Conservation (phyloP, 352 stramenopile species). For the Globisporangium canariense region DNA sequence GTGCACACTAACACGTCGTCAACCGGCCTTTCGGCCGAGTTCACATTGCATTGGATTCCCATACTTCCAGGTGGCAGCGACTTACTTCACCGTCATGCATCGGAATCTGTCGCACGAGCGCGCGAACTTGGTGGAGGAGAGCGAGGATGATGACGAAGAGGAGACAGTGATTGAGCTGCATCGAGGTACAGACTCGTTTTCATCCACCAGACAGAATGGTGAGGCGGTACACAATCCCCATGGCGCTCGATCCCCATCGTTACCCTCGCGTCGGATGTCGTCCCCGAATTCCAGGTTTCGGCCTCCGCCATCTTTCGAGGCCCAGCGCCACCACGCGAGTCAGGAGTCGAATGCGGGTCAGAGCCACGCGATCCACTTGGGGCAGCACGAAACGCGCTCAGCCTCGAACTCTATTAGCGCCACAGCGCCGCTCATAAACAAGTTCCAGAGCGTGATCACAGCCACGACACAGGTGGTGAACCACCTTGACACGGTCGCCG, state of each 20-base stretch:
- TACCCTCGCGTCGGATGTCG: not conserved
- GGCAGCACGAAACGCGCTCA: conserved; percentile 6
- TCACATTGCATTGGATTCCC: not conserved
- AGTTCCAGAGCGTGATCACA: conserved; percentile 24
- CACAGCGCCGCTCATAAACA: conserved; percentile 19
- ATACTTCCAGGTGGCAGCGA: too few species aligned
- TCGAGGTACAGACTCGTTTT: conserved; percentile 19
- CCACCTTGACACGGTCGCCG: conserved; percentile 22
- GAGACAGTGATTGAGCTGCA: conserved; percentile 33
- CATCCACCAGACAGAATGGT: not conserved
- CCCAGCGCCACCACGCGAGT: not conserved
- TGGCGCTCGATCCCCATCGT: not conserved
- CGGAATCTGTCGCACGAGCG: not conserved
- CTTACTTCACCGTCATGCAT: not conserved
- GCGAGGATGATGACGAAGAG: conserved; percentile 34
- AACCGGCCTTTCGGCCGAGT: not conserved
- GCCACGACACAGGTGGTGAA: conserved; percentile 24
- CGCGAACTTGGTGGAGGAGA: conserved; percentile 12
- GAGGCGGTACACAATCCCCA: not conserved
- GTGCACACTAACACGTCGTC: too few species aligned
- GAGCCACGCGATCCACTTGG: conserved; percentile 16
- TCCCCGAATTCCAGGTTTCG: not conserved
- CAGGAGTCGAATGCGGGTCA: not conserved
- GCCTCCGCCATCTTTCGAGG: not conserved
- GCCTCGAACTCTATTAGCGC: conserved; percentile 3